phyloP scores from a whole-genome alignment of 371 early-diverging fungal genomes.

The Mortierella sp. region DNA sequence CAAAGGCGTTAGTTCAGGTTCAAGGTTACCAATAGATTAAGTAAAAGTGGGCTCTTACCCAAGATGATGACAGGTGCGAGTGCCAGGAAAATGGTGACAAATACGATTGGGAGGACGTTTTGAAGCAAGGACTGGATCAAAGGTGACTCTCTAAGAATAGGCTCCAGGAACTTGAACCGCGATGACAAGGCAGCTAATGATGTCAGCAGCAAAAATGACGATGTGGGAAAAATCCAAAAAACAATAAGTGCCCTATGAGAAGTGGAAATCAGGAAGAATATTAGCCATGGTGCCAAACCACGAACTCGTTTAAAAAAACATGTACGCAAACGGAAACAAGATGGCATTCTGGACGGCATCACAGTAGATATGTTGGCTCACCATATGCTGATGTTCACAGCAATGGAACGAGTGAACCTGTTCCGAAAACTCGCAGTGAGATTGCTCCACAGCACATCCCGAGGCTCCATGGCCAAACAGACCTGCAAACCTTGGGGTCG shows the following conservation, averaged over 20 bases:
- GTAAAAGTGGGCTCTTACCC: no score
- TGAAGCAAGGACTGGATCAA: slow-evolving; percentile 70
- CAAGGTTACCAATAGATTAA: no score
- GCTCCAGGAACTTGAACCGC: slow-evolving; percentile 63
- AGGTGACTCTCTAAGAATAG: slow-evolving; percentile 67
- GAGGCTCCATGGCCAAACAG: slow-evolving; percentile 91
- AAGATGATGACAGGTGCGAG: slow-evolving; percentile 65
- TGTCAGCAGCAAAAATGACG: slow-evolving; percentile 79
- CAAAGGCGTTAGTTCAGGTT: no score
- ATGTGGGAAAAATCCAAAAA: slow-evolving; percentile 80
- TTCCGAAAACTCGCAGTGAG: slow-evolving; percentile 69
- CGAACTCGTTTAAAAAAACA: no score
- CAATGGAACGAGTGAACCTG: slow-evolving; percentile 59
- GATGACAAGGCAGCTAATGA: slow-evolving; percentile 76
- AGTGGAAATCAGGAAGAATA: not conserved
- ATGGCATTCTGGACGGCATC: no score
- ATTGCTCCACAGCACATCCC: slow-evolving; percentile 92
- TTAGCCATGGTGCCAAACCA: no score
- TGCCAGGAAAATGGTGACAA: slow-evolving; percentile 77
- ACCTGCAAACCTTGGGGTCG: slow-evolving; percentile 79
- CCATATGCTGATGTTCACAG: slow-evolving; percentile 65
- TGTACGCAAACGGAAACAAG: no score
- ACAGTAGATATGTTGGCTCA: slow-evolving; percentile 1
- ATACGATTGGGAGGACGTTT: slow-evolving; percentile 73
- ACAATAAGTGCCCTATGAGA: slow-evolving; percentile 65